Evolutionary conservation across 2,329 filamentous ascomycete genomes (phyloP).

Genomic region (Talaromyces amestolkiae): DNA sequence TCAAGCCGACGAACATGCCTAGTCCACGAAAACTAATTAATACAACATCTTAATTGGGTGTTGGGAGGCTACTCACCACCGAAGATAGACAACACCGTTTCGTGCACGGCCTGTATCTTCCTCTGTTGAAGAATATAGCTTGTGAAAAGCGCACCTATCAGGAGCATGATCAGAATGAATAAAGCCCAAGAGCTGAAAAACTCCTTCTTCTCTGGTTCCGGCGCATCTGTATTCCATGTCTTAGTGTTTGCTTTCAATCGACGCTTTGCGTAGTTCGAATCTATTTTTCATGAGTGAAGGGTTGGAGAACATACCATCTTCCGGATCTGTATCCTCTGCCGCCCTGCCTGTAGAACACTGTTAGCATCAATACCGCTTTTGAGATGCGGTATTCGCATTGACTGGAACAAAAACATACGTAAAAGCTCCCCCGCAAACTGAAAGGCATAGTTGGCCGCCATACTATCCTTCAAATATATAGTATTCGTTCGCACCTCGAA

Average conservation of each 20-base stretch:
- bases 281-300: not conserved
- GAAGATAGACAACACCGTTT: slow-evolving; percentile 98
- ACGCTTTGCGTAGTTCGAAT: not conserved
- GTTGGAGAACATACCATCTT: slow-evolving; percentile 35
- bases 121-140: slow-evolving; percentile 96
- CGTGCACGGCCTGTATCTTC: slow-evolving; percentile 95
- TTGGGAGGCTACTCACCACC: slow-evolving; percentile 57
- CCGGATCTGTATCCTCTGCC: slow-evolving; percentile 38
- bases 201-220: slow-evolving; percentile 86
- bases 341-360: slow-evolving; percentile 32
- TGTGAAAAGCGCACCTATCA: slow-evolving; percentile 92
- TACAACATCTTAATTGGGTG: not conserved
- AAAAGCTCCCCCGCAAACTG: slow-evolving; percentile 36
- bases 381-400: not conserved
- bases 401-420: slow-evolving; percentile 30
- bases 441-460: slow-evolving; percentile 38
- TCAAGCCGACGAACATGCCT: slow-evolving; percentile 94
- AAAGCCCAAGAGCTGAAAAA: slow-evolving; percentile 95
- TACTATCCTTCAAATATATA: slow-evolving; percentile 23
- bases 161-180: slow-evolving; percentile 91
- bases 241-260: not conserved
- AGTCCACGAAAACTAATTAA: not conserved
- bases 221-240: slow-evolving; percentile 49
- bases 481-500: not conserved
- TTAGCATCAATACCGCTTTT: slow-evolving; percentile 22